Evolutionary conservation across 2,329 filamentous ascomycete species (phyloP).

Genomic region (Claviceps citrina): DNA sequence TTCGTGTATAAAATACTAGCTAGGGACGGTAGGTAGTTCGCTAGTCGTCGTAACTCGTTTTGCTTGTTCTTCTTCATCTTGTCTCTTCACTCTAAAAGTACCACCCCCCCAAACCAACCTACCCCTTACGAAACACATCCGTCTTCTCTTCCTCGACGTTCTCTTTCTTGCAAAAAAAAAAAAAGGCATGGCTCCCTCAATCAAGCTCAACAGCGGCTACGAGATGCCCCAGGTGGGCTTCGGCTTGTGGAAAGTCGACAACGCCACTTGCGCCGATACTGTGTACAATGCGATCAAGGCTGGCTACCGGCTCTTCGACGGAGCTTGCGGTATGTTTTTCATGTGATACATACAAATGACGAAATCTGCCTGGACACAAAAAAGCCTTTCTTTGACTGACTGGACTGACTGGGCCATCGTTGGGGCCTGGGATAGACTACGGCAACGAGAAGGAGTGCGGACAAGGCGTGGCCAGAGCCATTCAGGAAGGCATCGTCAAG

Average conservation of each 20-base stretch:
- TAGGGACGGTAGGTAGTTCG: background rate
- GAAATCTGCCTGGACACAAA: no score
- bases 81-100: no score
- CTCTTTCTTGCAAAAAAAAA: no score
- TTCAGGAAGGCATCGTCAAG: slow-evolving; percentile 67
- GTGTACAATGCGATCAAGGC: slow-evolving; percentile 61
- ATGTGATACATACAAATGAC: background rate
- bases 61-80: background rate
- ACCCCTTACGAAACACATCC: no score
- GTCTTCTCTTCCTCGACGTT: no score
- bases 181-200: slow-evolving; percentile 23
- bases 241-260: slow-evolving; percentile 72
- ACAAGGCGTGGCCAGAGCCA: slow-evolving; percentile 61
- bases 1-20: background rate
- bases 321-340: slow-evolving; percentile 27
- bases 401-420: no score
- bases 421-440: slow-evolving; percentile 38
- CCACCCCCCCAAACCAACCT: no score
- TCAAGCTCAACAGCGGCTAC: slow-evolving; percentile 49
- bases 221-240: slow-evolving; percentile 66
- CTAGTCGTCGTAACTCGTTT: background rate
- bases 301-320: slow-evolving; percentile 45
- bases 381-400: no score
- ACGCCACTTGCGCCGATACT: slow-evolving; percentile 54
- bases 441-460: slow-evolving; percentile 69